Base-by-base conservation (phyloP, 2,329 filamentous ascomycete genomes). In the Alternaria sp. region DNA sequence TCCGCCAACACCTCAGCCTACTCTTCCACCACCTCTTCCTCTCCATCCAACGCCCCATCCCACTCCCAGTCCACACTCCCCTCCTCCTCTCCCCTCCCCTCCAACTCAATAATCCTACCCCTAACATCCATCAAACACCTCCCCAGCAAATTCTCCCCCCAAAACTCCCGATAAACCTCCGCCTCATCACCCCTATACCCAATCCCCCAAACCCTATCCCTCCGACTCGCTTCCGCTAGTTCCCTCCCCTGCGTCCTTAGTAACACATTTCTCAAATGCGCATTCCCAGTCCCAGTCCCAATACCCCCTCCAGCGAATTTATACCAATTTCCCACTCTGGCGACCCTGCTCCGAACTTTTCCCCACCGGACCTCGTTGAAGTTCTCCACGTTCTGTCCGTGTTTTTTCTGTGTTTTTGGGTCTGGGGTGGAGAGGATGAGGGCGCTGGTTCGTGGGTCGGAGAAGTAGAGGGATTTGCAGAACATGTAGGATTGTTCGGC, bases 61-160 rank as follows among this genome's bases (percentile, higher is more conserved):
- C 44, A 48, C 13, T 34, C 21, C 44, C 44, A 48, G 10, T 48
- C 21, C 3, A 26, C 31, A 0, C 1, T 10, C 29, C 2, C 44
- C 13, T 2, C 44, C 7, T 17, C 21, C 21, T 34, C 17, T 9
- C 11, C 56, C 7, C 10, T 42, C 41, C 49, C 48, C 42, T 34
- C 24, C 2, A 48, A 8, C 45, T 17, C 37, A 17, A 79, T 79
- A 56, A 90, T 73, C 62, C 79, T 77, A 60, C 75, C 78, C 56
- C 87, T 81, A 24, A 85, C 85, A 50, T 79, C 80, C 84, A 84
- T 86, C 70, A 90, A 71, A n/a, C 82, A 85, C 73, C 83, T 83
- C 0, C 87, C 87, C 29, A 90, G 73, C 46, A 88, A 67, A 72
- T 90, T 90, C 75, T 83, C 57, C 0, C 88, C 88, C 88, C 87